Percentiles rank a stretch among this genome's conserved stretches.
Evolutionary conservation across 345 rosid genomes (phyloP).

Genomic region (Eucalyptus marginata): DNA sequence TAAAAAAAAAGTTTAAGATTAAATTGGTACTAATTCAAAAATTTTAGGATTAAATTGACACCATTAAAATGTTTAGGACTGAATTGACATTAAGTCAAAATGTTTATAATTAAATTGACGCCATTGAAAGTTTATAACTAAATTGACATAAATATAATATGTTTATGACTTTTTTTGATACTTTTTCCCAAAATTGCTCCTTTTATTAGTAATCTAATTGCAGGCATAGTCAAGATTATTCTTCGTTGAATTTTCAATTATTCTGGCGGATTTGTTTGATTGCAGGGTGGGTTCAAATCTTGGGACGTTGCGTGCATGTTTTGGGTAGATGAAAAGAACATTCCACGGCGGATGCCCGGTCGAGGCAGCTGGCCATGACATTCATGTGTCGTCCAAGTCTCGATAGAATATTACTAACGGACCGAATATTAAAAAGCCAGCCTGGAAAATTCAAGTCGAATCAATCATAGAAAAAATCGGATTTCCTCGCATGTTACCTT

Average conservation of each 20-base stretch:
- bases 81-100: too few species aligned
- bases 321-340: not conserved
- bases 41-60: accelerated
- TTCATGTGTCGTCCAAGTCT: not conserved
- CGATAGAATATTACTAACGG: not conserved
- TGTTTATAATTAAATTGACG: too few species aligned
- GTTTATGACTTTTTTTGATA: too few species aligned
- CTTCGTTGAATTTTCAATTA: not conserved
- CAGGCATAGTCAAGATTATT: not conserved
- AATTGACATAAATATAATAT: too few species aligned
- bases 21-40: too few species aligned
- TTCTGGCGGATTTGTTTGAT: not conserved
- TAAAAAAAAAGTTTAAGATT: too few species aligned
- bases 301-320: not conserved
- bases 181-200: accelerated
- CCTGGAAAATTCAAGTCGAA: not conserved
- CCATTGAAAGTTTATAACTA: too few species aligned
- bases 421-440: not conserved
- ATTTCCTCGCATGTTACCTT: not conserved
- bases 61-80: accelerated
- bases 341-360: not conserved
- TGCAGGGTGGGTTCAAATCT: not conserved
- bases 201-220: not conserved
- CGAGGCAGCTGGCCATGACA: not conserved
- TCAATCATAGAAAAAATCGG: not conserved